These are phyloP conservation scores for Stephania japonica DNA, from an alignment of 164 flowering plant species.

Conservation along the genomic window DNA sequence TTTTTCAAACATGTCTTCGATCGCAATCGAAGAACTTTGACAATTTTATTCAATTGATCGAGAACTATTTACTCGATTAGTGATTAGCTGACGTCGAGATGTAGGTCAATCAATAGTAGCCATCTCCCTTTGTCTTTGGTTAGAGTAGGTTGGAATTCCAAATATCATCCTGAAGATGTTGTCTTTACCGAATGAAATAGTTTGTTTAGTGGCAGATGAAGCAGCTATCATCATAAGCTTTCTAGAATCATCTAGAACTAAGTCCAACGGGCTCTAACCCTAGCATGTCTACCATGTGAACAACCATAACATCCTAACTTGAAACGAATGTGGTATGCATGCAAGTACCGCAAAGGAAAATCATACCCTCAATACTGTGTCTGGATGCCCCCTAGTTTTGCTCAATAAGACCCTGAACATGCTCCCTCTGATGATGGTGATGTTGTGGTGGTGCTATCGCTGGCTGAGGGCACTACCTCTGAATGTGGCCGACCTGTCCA, in stretches of 20 bases:
- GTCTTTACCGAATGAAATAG: slow-evolving; percentile 12
- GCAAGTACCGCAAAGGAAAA: too few species aligned
- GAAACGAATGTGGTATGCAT: too few species aligned
- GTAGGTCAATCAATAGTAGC: slow-evolving; percentile 31
- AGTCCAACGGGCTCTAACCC: too few species aligned
- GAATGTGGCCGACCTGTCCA: too few species aligned
- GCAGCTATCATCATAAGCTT: slow-evolving; percentile 19
- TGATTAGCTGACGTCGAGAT: slow-evolving; percentile 30
- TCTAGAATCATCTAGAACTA: slow-evolving; percentile 12
- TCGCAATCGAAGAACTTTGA: slow-evolving; percentile 30
- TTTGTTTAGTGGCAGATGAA: slow-evolving; percentile 29
- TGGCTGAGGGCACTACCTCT: too few species aligned
- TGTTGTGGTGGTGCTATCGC: too few species aligned
- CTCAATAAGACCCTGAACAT: too few species aligned
- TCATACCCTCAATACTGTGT: too few species aligned
- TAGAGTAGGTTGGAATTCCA: slow-evolving; percentile 21
- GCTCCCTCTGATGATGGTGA: too few species aligned
- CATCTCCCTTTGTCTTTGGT: slow-evolving; percentile 49
- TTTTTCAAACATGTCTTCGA: background rate
- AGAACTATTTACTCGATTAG: slow-evolving; percentile 25
- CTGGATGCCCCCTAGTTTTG: too few species aligned
- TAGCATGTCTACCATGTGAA: too few species aligned
- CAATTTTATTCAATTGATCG: slow-evolving; percentile 47
- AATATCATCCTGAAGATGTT: slow-evolving; percentile 18
- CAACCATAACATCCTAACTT: too few species aligned